phyloP scores from a whole-genome alignment of 2,329 filamentous ascomycete species.

The Phyllosticta ampelicida region DNA sequence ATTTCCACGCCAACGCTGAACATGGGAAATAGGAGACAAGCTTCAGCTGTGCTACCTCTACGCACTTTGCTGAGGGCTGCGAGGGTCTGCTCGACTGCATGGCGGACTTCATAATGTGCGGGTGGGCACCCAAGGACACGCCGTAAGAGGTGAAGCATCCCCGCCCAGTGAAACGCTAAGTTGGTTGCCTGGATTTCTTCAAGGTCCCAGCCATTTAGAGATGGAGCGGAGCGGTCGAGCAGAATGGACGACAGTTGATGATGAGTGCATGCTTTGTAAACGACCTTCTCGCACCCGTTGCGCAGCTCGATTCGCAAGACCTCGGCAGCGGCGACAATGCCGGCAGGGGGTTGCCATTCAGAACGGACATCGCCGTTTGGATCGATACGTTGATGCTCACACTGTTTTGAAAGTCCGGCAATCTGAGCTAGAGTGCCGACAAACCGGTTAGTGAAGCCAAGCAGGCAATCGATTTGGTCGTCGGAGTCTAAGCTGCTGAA shows the following conservation, averaged over 20 bases:
- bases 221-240: no score
- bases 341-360: slow-evolving; percentile 48
- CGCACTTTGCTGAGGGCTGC: slow-evolving; percentile 51
- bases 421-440: slow-evolving; percentile 61
- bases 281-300: slow-evolving; percentile 36
- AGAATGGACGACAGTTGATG: no score
- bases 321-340: slow-evolving; percentile 46
- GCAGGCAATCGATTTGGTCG: slow-evolving; percentile 66
- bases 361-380: slow-evolving; percentile 34
- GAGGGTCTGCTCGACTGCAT: slow-evolving; percentile 53
- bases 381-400: slow-evolving; percentile 52
- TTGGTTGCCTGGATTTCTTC: slow-evolving; percentile 10
- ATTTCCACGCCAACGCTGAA: slow-evolving; percentile 76
- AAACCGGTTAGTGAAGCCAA: slow-evolving; percentile 65
- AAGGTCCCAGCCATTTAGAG: slow-evolving; percentile 45
- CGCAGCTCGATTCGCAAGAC: slow-evolving; percentile 51
- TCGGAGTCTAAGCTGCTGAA: slow-evolving; percentile 42
- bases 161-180: slow-evolving; percentile 22
- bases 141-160: slow-evolving; percentile 63
- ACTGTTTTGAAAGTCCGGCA: slow-evolving; percentile 57
- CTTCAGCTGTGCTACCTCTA: slow-evolving; percentile 59
- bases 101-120: slow-evolving; percentile 49
- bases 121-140: slow-evolving; percentile 56
- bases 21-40: slow-evolving; percentile 67
- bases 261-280: slow-evolving; percentile 30